phyloP scores from a whole-genome alignment of 352 stramenopile species.

The Phytopythium helicoides region DNA sequence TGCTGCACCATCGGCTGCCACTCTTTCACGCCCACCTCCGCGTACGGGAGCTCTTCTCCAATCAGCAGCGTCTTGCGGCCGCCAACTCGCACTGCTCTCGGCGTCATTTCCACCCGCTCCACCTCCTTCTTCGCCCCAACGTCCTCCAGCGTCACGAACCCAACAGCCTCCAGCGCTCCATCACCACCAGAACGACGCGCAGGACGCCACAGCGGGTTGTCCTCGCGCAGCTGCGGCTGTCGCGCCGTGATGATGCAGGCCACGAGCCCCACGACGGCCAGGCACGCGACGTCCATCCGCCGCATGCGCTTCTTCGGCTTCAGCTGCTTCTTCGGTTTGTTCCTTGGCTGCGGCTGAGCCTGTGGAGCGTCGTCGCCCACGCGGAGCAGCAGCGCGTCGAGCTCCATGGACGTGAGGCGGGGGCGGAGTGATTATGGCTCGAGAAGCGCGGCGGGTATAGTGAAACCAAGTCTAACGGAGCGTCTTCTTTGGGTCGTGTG shows the following conservation, averaged over 20 bases:
- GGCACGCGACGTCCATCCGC: conserved; percentile 46
- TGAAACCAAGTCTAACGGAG: conserved; percentile 1
- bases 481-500: too few relatives aligned
- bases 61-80: too few relatives aligned
- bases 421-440: not conserved
- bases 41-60: not conserved
- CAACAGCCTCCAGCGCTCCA: too few relatives aligned
- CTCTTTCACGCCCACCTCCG: conserved; percentile 13
- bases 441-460: not conserved
- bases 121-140: conserved; percentile 19
- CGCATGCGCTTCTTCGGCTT: conserved; percentile 18
- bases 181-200: too few relatives aligned
- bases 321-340: not conserved
- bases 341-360: not conserved
- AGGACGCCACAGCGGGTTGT: conserved; percentile 41
- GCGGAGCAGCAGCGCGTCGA: conserved; percentile 20
- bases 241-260: conserved; percentile 49
- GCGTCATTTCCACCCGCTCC: too few relatives aligned
- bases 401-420: conserved; percentile 5
- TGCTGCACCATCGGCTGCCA: conserved; percentile 60
- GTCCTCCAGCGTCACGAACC: conserved; percentile 61
- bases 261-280: conserved; percentile 45
- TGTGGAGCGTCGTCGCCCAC: conserved; percentile 2
- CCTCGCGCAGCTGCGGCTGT: conserved; percentile 33
- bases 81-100: too few relatives aligned